Percentiles rank a stretch among this genome's conserved stretches.
These are phyloP conservation scores for Theobroma grandiflorum DNA, from an alignment of 441 rosid genomes.

Conservation along the genomic window DNA sequence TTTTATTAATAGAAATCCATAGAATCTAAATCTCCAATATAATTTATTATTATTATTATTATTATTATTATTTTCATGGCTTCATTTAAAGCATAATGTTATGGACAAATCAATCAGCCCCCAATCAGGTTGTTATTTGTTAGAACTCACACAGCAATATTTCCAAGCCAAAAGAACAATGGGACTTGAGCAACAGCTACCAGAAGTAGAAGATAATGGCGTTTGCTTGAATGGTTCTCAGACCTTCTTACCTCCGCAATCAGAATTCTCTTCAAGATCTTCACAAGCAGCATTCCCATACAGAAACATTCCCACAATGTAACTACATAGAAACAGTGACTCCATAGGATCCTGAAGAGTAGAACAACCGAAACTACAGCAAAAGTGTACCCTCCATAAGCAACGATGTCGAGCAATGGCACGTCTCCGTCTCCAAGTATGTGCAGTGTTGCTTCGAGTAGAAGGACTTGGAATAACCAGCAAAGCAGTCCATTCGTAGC, in stretches of 20 bases:
- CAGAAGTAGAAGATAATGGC: slow-evolving; percentile 39
- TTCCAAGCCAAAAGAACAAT: slow-evolving; percentile 35
- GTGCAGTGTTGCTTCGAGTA: slow-evolving; percentile 36
- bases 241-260: slow-evolving; percentile 36
- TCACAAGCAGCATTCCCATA: slow-evolving; percentile 38
- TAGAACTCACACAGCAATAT: slow-evolving; percentile 22
- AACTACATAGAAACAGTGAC: slow-evolving; percentile 23
- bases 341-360: slow-evolving; percentile 1
- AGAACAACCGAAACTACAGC: slow-evolving; percentile 14
- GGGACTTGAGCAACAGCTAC: slow-evolving; percentile 36
- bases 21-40: no score
- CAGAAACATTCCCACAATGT: slow-evolving; percentile 36
- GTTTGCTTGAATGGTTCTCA: slow-evolving; percentile 40
- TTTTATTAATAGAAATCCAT: no score
- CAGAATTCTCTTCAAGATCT: slow-evolving; percentile 41
- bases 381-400: slow-evolving; percentile 38
- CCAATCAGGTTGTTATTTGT: not conserved
- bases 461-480: slow-evolving; percentile 42
- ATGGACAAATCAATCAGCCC: no score
- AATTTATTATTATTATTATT: not conserved
- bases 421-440: slow-evolving; percentile 33
- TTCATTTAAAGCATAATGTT: no score
- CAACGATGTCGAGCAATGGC: slow-evolving; percentile 39
- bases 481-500: slow-evolving; percentile 38
- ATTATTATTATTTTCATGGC: not conserved